A percentile compares a stretch with the other conserved stretches of the same genome.
phyloP scores from a whole-genome alignment of 331 rosid genomes.

The Ulmus americana region DNA sequence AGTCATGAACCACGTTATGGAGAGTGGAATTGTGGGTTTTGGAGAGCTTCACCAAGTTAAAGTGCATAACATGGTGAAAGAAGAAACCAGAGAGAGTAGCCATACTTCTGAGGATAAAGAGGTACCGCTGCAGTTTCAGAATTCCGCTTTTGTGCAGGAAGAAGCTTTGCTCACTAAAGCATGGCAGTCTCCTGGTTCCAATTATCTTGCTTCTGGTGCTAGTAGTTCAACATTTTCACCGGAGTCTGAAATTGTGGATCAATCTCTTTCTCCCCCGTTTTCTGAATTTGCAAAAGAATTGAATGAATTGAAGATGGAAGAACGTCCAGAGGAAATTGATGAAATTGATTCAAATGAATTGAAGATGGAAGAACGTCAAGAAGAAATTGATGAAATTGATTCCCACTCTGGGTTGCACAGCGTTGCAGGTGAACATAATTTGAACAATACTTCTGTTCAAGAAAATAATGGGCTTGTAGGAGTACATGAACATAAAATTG shows the following conservation, averaged over 20 bases:
- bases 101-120: slow-evolving; percentile 36
- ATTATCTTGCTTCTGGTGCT: slow-evolving; percentile 31
- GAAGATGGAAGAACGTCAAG: neutral
- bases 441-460: neutral
- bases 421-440: neutral
- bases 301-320: slow-evolving; percentile 41
- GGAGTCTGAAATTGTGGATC: slow-evolving; percentile 26
- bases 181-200: slow-evolving; percentile 36
- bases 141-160: slow-evolving; percentile 41
- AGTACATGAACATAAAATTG: slow-evolving; percentile 27
- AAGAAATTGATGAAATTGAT: neutral
- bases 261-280: slow-evolving; percentile 34
- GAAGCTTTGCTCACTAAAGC: slow-evolving; percentile 26
- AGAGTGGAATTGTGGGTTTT: slow-evolving; percentile 38
- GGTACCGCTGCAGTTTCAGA: slow-evolving; percentile 40
- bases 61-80: slow-evolving; percentile 35
- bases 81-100: slow-evolving; percentile 34
- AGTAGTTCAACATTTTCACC: slow-evolving; percentile 20
- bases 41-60: slow-evolving; percentile 35
- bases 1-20: slow-evolving; percentile 44
- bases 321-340: slow-evolving; percentile 33
- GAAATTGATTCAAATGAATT: neutral
- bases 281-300: slow-evolving; percentile 43
- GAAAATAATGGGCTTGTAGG: slow-evolving; percentile 1
- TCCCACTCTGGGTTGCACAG: neutral